Evolutionary conservation across 2,329 filamentous ascomycete species (phyloP).

Genomic region (Fusarium scirpi): DNA sequence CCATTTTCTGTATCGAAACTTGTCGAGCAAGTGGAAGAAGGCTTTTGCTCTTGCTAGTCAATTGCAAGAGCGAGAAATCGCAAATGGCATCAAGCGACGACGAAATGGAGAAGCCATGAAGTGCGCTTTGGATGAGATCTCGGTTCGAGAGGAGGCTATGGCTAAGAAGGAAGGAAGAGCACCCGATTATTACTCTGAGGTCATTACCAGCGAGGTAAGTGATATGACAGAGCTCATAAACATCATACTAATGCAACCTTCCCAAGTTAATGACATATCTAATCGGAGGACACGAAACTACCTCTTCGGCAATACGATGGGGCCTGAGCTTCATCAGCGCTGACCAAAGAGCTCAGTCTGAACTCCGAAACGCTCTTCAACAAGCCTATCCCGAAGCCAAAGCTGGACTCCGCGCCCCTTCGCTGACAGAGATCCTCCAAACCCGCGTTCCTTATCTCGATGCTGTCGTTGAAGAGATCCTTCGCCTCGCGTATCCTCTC

Average conservation of each 20-base stretch:
- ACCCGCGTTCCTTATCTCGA: constrained; percentile 24
- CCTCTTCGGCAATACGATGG: constrained; percentile 25
- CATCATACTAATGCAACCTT: neutral
- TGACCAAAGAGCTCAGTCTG: constrained; percentile 18
- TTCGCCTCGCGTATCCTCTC: constrained; percentile 21
- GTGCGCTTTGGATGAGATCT: constrained; percentile 29
- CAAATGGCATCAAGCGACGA: constrained; percentile 10
- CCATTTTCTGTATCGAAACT: constrained; percentile 19
- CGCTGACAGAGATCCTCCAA: constrained; percentile 20
- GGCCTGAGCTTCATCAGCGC: constrained; percentile 24
- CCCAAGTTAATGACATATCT: constrained; percentile 24
- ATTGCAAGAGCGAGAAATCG: constrained; percentile 11
- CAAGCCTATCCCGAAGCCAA: constrained; percentile 6
- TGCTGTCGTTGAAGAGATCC: constrained; percentile 26
- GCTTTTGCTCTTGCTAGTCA: neutral
- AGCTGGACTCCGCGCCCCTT: constrained; percentile 7
- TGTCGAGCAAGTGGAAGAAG: neutral
- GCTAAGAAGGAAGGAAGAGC: constrained; percentile 25
- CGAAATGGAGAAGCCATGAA: constrained; percentile 17
- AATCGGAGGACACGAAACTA: constrained; percentile 32
- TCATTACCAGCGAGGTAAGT: constrained; percentile 25
- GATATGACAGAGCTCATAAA: neutral
- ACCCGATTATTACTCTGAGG: constrained; percentile 21
- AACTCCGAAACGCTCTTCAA: constrained; percentile 12
- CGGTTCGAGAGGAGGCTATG: constrained; percentile 19